A percentile compares a stretch with the other conserved stretches of the same genome.
Evolutionary conservation across 306 rosid genomes (phyloP).

Genomic region (Cucurbita argyrosperma): DNA sequence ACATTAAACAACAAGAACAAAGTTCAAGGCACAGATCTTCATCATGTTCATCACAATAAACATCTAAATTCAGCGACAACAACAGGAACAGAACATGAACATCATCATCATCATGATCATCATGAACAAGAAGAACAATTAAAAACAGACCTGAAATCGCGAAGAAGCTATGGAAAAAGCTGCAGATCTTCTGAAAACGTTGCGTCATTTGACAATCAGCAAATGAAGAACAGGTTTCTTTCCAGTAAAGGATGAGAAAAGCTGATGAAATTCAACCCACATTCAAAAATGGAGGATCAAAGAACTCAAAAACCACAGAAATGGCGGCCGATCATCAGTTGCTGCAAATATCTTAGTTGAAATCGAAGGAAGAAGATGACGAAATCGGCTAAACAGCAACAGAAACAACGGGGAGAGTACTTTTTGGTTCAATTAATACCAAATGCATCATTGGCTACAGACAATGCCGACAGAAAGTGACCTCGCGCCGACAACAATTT

Average conservation of each 20-base stretch:
- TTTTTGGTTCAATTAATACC: slow-evolving; percentile 25
- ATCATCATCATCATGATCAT: background rate
- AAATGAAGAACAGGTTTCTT: slow-evolving; percentile 19
- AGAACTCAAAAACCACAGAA: background rate
- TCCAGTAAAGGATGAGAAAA: slow-evolving; percentile 16
- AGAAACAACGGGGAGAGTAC: slow-evolving; percentile 28
- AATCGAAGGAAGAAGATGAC: background rate
- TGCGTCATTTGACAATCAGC: slow-evolving; percentile 53
- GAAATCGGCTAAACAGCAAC: slow-evolving; percentile 7
- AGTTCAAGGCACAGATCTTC: background rate
- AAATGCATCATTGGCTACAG: slow-evolving; percentile 39
- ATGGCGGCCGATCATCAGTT: background rate
- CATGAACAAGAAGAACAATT: slow-evolving; percentile 5
- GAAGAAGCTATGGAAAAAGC: slow-evolving; percentile 21
- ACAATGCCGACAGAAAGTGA: slow-evolving; percentile 87
- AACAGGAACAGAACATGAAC: background rate
- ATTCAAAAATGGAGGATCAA: slow-evolving; percentile 6
- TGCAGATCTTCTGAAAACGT: slow-evolving; percentile 34
- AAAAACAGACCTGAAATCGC: slow-evolving; percentile 20
- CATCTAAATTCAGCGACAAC: background rate
- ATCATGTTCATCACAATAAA: background rate
- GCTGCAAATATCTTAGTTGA: background rate
- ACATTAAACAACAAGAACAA: background rate
- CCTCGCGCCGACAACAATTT: slow-evolving; percentile 67
- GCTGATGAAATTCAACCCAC: slow-evolving; percentile 9